Percentiles rank a stretch among this genome's conserved stretches.
These are phyloP conservation scores for Rhinocladiella mackenziei DNA, from an alignment of 2,329 filamentous ascomycete genomes.

Conservation along the genomic window DNA sequence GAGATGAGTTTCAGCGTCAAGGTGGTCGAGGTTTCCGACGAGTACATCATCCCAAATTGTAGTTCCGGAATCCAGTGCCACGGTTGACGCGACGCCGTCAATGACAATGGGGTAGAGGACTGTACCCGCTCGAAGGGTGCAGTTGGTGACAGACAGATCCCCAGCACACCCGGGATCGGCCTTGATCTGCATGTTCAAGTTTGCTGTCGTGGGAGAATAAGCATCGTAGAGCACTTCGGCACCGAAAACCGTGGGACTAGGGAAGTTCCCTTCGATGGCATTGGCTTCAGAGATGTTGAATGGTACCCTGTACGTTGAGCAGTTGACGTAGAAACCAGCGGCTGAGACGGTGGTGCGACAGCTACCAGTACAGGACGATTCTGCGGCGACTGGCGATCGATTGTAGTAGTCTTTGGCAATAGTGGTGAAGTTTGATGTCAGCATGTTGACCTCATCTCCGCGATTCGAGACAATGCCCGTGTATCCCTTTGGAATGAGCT, in stretches of 20 bases:
- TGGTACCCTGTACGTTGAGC: conserved; percentile 4
- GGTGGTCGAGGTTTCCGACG: not conserved
- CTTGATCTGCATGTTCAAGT: conserved; percentile 11
- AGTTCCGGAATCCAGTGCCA: conserved; percentile 11
- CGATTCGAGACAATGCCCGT: conserved; percentile 9
- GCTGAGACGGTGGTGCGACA: conserved; percentile 7
- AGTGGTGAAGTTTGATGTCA: not conserved
- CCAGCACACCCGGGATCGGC: conserved; percentile 10
- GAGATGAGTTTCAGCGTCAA: not conserved
- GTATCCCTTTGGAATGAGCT: conserved; percentile 4
- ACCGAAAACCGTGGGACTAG: too few species aligned
- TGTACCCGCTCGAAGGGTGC: conserved; percentile 14
- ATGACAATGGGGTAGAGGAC: conserved; percentile 21
- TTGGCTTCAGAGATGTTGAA: too few species aligned
- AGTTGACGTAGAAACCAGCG: conserved; percentile 18
- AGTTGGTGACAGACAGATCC: conserved; percentile 14
- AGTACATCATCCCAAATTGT: conserved; percentile 20
- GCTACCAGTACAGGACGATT: not conserved
- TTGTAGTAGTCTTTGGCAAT: not conserved
- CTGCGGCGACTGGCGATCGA: not conserved
- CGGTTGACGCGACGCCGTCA: conserved; percentile 11
- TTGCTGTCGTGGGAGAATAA: not conserved
- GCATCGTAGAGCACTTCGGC: too few species aligned
- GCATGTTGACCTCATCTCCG: not conserved
- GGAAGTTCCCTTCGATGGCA: too few species aligned